Evolutionary conservation across 139 green algal species (phyloP), one percentile per base, ranked within the genome.

Genomic region (Ulvella scutata): DNA sequence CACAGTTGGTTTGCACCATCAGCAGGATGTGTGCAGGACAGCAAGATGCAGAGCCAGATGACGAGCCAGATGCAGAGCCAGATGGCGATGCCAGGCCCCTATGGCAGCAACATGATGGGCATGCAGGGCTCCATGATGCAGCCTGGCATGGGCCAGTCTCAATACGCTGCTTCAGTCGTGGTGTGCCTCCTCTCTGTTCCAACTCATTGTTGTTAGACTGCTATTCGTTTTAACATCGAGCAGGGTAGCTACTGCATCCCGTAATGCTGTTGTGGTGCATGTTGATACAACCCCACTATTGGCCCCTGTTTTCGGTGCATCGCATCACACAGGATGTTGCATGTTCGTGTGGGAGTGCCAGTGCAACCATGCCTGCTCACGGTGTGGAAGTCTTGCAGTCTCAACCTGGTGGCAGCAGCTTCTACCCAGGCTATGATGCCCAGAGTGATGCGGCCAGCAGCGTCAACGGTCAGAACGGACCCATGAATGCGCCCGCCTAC

Each of bases 41-140:
- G 51, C 51, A 67, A 67, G 51, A 36, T 67, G n/a, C 51, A 67
- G 51, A 67, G 51, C 51, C 51, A 67, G 51, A 67, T 67, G 51
- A 6, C 10, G 51, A 67, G 51, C 51, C 51, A 67, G 51, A n/a
- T n/a, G n/a, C 33, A 67, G n/a, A 67, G 51, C 51, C 51, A 67
- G 1, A 67, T 67, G 51, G n/a, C n/a, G n/a, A n/a, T n/a, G n/a
- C n/a, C n/a, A n/a, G n/a, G n/a, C n/a, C 51, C 51, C n/a, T 67
- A 67, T 26, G 51, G 51, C 7, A 34, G 13, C 13, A 67, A 36
- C n/a, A 67, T 67, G 51, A n/a, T 26, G 51, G 51, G 6, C 9
- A 26, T 26, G 13, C 51, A n/a, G 9, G 51, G 51, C 51, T 67
- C 51, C 0, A 10, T 31, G n/a, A 67, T 67, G 51, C 51, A n/a